A percentile compares a stretch with the other conserved stretches of the same genome.
phyloP scores from a whole-genome alignment of 768 basidiomycete species.

The Plicaturopsis crispa region DNA sequence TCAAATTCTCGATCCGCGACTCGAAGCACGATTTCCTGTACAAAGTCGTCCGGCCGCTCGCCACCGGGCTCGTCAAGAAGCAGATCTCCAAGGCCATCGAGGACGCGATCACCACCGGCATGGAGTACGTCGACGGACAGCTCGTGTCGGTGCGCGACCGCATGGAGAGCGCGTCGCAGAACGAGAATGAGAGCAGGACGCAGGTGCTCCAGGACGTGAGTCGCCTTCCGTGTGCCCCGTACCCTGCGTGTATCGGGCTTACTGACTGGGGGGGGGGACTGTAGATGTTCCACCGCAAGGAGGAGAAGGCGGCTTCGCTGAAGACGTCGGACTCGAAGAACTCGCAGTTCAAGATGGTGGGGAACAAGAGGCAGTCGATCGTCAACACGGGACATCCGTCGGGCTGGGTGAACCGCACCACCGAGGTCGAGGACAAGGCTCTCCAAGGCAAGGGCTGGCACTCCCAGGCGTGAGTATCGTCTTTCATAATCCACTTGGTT shows the following conservation, averaged over 20 bases:
- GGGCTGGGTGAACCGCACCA: conserved; percentile 73
- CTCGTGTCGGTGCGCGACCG: conserved; percentile 80
- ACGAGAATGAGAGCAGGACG: conserved; percentile 30
- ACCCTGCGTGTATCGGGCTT: neutral
- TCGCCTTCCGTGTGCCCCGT: conserved; percentile 5
- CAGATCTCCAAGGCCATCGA: conserved; percentile 55
- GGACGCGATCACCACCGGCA: conserved; percentile 66
- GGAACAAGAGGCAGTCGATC: conserved; percentile 62
- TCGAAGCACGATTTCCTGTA: conserved; percentile 86
- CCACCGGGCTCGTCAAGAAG: conserved; percentile 76
- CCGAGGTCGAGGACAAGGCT: conserved; percentile 36
- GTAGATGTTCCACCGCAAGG: conserved; percentile 55
- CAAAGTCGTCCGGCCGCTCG: conserved; percentile 74
- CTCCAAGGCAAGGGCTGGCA: conserved; percentile 41
- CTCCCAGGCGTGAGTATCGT: conserved; percentile 42
- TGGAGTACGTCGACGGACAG: conserved; percentile 87
- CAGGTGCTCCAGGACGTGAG: conserved; percentile 57
- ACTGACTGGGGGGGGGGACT: conserved; percentile 7
- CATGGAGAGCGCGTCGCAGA: conserved; percentile 55
- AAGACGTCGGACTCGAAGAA: conserved; percentile 26
- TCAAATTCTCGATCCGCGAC: conserved; percentile 89
- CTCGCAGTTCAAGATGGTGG: conserved; percentile 77
- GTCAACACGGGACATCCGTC: conserved; percentile 57
- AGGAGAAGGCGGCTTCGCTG: conserved; percentile 28
- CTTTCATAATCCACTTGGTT: no score